Base-by-base conservation (phyloP, 192 early-diverging fungal species). In the Backusella westeae region DNA sequence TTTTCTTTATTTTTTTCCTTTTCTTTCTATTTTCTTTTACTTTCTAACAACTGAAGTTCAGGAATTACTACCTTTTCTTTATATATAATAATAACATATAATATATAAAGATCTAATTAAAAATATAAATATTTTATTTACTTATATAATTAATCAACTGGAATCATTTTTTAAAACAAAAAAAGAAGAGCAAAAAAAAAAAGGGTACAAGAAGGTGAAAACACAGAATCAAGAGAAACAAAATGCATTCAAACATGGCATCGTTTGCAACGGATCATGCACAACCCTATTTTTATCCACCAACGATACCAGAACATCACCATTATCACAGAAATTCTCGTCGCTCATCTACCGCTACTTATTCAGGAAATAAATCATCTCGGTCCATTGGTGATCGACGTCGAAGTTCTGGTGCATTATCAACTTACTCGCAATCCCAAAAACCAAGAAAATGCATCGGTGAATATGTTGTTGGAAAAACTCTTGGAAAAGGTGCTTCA, bases 401-500 rank as follows among this genome's bases (percentile, higher is more conserved):
- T 29, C 65, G 73, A 35, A 74, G 72, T 46, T 75, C 73, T 4
- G 78, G 78, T 6, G 66, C 78, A 8, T n/a, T 79, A 19, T 81
- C 80, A 44, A 74, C 73, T n/a, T 70, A 77, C 38, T 49, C 59
- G 10, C 32, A 35, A 26, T 53, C 52, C 5, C 75, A 81, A 71
- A 77, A 77, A 56, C 73, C 80, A n/a, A 73, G 72, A 35, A 81
- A 87, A 71, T 75, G 75, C 46, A 84, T 87, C 53, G 85, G 85
- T 9, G 83, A 84, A 14, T 87, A 87, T 63, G 56, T 78, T 36
- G 81, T 87, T 52, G 83, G 83, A n/a, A 87, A 83, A 78, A 87
- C 85, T 4, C 75, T 87, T 35, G 85, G 85, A 70, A 87, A 87
- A 41, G 85, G 85, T 63, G 84, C 85, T 74, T 87, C 85, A 78